Evolutionary conservation across 768 basidiomycete species (phyloP), one percentile per base, ranked within the genome.

Genomic region (Tubosaeta brunneosetosa): DNA sequence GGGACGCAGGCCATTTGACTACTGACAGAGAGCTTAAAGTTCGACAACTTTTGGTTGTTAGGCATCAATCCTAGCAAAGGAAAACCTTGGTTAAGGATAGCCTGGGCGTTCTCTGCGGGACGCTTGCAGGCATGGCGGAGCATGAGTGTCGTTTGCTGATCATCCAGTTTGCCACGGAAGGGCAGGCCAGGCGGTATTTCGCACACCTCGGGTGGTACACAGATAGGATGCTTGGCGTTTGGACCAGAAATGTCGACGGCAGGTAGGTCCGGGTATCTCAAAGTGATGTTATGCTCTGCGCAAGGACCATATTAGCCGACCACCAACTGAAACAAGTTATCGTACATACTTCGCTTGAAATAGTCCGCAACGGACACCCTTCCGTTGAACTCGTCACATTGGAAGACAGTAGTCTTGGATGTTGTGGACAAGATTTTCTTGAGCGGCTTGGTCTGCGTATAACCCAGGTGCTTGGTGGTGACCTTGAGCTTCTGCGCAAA

Each of bases 161-260:
- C 80, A 50, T 67, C 76, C 2, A 91, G 80, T 52, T 76, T 81
- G 6, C 79, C 84, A 19, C 76, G 75, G 72, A 79, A 87, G 0
- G 83, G 72, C 55, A 80, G 79, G 7, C 83, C 83, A 0, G 77
- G 67, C 10, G 74, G 65, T 46, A 91, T 86, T 22, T 79, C 70
- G 70, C 88, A 91, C 1, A 91, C 46, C 63, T 91, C 88, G 1
- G 85, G 81, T 0, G 88, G 88, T 1, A 89, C 66, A 59, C 66
- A 79, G 40, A 65, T 67, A 1, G 73, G 55, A 31, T 56, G 59
- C 32, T 59, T 57, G 27, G 70, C 44, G 34, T 64, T 61, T 47
- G 34, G 55, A 47, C 58, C 78, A 58, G 55, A 73, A 7, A 86
- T 78, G 53, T 86, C 79, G 37, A 87, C 75, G 10, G 85, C 73